Percentiles rank a stretch among this genome's conserved stretches.
These are phyloP conservation scores for Vaccinium vitisidaea DNA, from an alignment of 148 eudicot genomes.

Conservation along the genomic window DNA sequence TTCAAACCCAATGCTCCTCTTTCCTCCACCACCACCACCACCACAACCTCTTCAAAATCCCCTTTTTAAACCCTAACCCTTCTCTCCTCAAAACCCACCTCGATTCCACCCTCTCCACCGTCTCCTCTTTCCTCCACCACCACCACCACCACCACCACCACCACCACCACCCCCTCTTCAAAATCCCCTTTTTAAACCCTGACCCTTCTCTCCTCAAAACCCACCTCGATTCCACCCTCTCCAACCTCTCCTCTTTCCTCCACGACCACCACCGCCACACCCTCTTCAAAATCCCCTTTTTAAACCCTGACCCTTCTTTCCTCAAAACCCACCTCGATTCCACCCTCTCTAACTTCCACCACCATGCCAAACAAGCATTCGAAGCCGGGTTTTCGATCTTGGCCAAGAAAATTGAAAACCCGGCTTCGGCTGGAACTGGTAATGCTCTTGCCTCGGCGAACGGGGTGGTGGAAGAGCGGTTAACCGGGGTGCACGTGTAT, in stretches of 20 bases:
- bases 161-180: conserved; percentile 21
- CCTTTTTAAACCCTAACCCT: no score
- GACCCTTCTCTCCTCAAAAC: conserved; percentile 22
- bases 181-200: conserved; percentile 7
- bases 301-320: conserved; percentile 13
- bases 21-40: not conserved
- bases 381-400: conserved; percentile 18
- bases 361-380: conserved; percentile 11
- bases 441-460: conserved; percentile 31
- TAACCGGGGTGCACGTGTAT: conserved; percentile 78
- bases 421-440: conserved; percentile 20
- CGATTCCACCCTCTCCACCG: conserved; percentile 27
- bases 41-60: conserved; percentile 7
- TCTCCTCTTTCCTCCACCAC: conserved; percentile 21
- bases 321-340: conserved; percentile 38
- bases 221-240: conserved; percentile 37
- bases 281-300: conserved; percentile 4
- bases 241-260: conserved; percentile 19
- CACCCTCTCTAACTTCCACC: conserved; percentile 29
- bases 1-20: conserved; percentile 34
- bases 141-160: conserved; percentile 22
- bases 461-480: conserved; percentile 65
- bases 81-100: conserved; percentile 25
- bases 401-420: conserved; percentile 7
- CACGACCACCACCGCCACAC: conserved; percentile 28